A percentile compares a stretch with the other conserved stretches of the same genome.
Conservation (phyloP, 768 basidiomycete species). For the Naganishia vaughanmartiniae region DNA sequence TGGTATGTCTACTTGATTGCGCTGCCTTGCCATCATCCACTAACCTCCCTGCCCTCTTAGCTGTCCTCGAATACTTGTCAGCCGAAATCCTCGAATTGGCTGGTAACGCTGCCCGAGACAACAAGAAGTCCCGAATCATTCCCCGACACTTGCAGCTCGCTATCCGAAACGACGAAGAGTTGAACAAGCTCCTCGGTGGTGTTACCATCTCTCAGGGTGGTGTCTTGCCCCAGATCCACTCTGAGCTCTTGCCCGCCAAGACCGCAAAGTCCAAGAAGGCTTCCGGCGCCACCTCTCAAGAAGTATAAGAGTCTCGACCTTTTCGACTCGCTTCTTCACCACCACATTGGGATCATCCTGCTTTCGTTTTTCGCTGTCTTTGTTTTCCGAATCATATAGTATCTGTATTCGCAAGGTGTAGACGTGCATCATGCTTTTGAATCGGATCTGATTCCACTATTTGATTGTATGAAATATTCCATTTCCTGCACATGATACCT, state of each 20-base stretch:
- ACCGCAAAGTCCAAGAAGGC: slow-evolving; percentile 33
- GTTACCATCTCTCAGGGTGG: slow-evolving; percentile 90
- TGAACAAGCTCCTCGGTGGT: slow-evolving; percentile 76
- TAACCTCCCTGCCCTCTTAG: slow-evolving; percentile 41
- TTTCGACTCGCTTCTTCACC: neutral
- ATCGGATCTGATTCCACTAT: slow-evolving; percentile 15
- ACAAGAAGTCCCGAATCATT: slow-evolving; percentile 90
- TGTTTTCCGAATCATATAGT: neutral
- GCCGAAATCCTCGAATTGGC: slow-evolving; percentile 92
- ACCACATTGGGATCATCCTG: neutral
- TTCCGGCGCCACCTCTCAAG: slow-evolving; percentile 28
- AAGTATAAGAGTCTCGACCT: slow-evolving; percentile 30
- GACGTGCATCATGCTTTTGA: slow-evolving; percentile 17
- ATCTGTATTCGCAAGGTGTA: slow-evolving; percentile 23
- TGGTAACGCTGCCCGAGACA: slow-evolving; percentile 71
- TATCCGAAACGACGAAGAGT: slow-evolving; percentile 82
- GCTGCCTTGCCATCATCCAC: neutral
- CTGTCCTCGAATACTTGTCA: slow-evolving; percentile 85
- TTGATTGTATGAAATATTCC: slow-evolving; percentile 2
- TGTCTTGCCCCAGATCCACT: slow-evolving; percentile 70
- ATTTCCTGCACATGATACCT: slow-evolving; percentile 9
- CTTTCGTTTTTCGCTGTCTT: slow-evolving; percentile 16
- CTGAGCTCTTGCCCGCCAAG: slow-evolving; percentile 62
- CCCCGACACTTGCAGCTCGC: slow-evolving; percentile 89
- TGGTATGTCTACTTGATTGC: slow-evolving; percentile 4